phyloP scores from a whole-genome alignment of 2,329 filamentous ascomycete species.

The Trichoderma koningiopsis region DNA sequence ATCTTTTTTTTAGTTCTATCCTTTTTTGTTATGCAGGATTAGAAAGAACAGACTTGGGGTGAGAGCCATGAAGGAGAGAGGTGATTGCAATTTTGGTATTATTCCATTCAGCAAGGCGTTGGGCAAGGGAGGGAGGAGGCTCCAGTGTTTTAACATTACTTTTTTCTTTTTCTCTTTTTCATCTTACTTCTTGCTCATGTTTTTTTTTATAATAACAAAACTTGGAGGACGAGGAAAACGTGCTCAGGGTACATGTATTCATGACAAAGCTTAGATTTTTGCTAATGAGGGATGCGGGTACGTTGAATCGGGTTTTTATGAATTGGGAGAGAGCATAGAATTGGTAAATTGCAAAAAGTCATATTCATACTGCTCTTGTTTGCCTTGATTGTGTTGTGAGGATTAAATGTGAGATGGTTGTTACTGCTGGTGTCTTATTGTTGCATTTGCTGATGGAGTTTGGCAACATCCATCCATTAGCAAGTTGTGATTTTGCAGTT shows the following conservation, averaged over 20 bases:
- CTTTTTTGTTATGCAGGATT: background rate
- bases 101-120: conserved; percentile 24
- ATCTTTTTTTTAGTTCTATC: background rate
- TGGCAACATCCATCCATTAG: too few relatives aligned
- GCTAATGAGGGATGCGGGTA: conserved; percentile 14
- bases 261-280: background rate
- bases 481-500: too few relatives aligned
- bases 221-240: background rate
- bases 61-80: background rate
- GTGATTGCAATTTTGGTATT: conserved; percentile 6
- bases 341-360: conserved; percentile 10
- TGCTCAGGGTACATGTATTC: background rate
- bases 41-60: background rate
- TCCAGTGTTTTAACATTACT: background rate
- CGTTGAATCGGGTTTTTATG: background rate
- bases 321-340: conserved; percentile 4
- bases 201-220: background rate
- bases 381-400: background rate
- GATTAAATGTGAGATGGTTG: background rate
- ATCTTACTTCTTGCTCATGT: background rate
- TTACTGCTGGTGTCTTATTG: background rate
- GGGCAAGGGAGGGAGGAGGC: background rate
- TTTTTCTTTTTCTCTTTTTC: background rate
- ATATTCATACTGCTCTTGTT: background rate
- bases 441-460: background rate